Conservation (phyloP, 768 basidiomycete species). For the Leccinellum albellum region DNA sequence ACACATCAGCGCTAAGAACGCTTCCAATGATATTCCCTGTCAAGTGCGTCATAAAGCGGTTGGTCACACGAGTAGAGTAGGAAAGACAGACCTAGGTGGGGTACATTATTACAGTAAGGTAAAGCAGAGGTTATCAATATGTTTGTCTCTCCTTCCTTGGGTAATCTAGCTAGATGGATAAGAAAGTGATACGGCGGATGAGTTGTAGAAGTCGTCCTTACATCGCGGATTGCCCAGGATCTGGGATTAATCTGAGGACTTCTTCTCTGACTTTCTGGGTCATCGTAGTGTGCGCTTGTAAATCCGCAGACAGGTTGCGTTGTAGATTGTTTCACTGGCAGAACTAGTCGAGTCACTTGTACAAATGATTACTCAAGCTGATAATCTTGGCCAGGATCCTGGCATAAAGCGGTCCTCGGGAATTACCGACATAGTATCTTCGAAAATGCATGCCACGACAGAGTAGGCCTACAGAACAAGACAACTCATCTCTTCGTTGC, state of each 20-base stretch:
- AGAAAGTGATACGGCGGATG: neutral
- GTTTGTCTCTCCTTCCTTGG: constrained; percentile 83
- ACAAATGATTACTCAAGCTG: no score
- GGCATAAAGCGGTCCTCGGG: neutral
- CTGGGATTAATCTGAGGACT: constrained; percentile 47
- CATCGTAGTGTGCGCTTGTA: constrained; percentile 32
- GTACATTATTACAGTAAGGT: constrained; percentile 96
- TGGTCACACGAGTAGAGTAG: constrained; percentile 3
- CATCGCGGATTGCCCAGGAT: constrained; percentile 51
- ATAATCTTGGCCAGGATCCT: neutral
- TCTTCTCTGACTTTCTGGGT: constrained; percentile 53
- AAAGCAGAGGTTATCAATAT: constrained; percentile 91
- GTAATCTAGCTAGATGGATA: constrained; percentile 43
- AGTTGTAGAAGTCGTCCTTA: constrained; percentile 22
- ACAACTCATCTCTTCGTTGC: no score
- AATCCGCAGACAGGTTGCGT: neutral
- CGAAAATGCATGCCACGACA: no score
- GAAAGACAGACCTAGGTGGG: constrained; percentile 73
- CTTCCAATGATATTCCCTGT: constrained; percentile 91
- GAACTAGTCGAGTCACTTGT: neutral
- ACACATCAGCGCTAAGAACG: constrained; percentile 95
- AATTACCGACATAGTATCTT: neutral
- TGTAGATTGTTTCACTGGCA: neutral
- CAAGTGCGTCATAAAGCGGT: constrained; percentile 1
- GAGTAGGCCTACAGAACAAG: no score